A percentile compares a stretch with the other conserved stretches of the same genome.
phyloP scores from a whole-genome alignment of 306 rosid species.

The Rosa lucieae region DNA sequence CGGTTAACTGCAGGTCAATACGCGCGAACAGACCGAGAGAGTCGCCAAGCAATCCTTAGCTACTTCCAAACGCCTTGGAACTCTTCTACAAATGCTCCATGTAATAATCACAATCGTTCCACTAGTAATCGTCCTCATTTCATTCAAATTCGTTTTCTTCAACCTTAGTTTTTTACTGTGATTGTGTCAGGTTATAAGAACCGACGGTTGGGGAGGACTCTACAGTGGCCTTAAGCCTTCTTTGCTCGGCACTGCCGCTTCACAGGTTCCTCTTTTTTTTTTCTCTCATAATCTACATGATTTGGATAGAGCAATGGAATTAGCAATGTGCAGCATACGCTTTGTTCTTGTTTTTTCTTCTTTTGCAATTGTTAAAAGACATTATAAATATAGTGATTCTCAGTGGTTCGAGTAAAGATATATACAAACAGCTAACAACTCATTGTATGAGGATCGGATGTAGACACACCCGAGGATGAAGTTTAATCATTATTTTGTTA shows the following conservation, averaged over 20 bases:
- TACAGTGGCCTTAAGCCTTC: slow-evolving; percentile 88
- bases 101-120: slow-evolving; percentile 21
- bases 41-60: slow-evolving; percentile 41
- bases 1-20: slow-evolving; percentile 56
- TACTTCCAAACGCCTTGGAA: slow-evolving; percentile 30
- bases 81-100: slow-evolving; percentile 72
- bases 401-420: background rate
- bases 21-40: slow-evolving; percentile 88
- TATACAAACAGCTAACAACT: background rate
- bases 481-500: too few species aligned
- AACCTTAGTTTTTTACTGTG: background rate
- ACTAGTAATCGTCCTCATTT: background rate
- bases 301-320: background rate
- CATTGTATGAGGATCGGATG: background rate
- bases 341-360: background rate
- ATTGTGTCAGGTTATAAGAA: slow-evolving; percentile 46
- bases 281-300: background rate
- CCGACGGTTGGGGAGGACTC: slow-evolving; percentile 86
- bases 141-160: background rate
- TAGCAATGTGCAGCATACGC: background rate
- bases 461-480: background rate
- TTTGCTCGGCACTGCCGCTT: slow-evolving; percentile 86
- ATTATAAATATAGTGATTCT: background rate
- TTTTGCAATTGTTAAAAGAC: background rate
- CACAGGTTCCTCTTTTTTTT: slow-evolving; percentile 42